Percentiles rank a stretch among this genome's conserved stretches.
These are phyloP conservation scores for Aegilops longissima DNA, from an alignment of 176 grass and related monocot species.

Conservation along the genomic window DNA sequence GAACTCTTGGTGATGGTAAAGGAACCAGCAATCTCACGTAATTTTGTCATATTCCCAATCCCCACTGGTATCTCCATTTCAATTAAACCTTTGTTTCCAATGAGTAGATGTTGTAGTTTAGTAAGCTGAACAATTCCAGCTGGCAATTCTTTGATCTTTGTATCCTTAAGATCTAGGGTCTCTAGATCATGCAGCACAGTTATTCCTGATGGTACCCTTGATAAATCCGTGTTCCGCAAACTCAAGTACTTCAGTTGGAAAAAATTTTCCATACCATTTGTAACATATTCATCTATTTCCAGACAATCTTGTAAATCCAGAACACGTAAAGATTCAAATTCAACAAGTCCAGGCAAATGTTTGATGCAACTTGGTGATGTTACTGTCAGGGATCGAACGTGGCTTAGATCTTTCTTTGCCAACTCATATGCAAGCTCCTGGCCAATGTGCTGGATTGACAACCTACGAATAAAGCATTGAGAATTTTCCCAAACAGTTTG, in stretches of 20 bases:
- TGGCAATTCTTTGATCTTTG: not conserved
- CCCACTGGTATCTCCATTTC: not conserved
- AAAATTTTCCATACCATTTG: not conserved
- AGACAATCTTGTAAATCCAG: not conserved
- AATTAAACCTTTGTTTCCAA: too few relatives aligned
- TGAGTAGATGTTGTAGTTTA: not conserved
- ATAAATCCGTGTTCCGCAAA: not conserved
- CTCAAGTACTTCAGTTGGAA: not conserved
- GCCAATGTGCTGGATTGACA: not conserved
- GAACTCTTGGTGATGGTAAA: not conserved
- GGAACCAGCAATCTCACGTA: not conserved
- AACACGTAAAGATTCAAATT: not conserved
- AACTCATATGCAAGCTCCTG: not conserved
- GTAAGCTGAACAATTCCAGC: not conserved
- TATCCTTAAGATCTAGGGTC: not conserved
- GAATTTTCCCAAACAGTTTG: too few relatives aligned
- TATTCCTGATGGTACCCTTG: not conserved
- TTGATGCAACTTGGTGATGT: not conserved
- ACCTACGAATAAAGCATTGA: not conserved
- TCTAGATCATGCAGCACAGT: not conserved
- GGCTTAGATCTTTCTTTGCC: not conserved
- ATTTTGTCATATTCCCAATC: not conserved
- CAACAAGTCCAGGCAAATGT: not conserved
- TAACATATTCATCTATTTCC: not conserved
- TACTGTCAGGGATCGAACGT: not conserved